These are phyloP conservation scores for Huntiella bhutanensis DNA, from an alignment of 2,329 filamentous ascomycete genomes.

Conservation along the genomic window DNA sequence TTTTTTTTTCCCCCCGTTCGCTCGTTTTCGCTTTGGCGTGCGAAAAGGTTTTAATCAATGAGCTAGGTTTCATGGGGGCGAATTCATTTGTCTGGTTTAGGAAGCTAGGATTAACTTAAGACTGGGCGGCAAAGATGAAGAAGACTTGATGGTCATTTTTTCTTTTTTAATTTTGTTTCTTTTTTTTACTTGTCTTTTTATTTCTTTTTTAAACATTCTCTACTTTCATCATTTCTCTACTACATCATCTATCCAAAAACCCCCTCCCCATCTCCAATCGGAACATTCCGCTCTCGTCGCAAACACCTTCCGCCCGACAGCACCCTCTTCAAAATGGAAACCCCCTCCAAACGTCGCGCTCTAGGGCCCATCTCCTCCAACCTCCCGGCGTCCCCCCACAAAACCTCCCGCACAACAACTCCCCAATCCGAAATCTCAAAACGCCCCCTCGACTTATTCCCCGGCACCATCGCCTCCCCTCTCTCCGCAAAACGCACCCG, in stretches of 20 bases:
- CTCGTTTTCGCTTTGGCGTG: too few relatives aligned
- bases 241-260: background rate
- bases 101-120: too few relatives aligned
- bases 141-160: background rate
- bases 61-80: too few relatives aligned
- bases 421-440: constrained; percentile 3
- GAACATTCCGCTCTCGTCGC: background rate
- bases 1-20: too few relatives aligned
- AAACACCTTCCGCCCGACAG: background rate
- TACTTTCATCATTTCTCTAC: background rate
- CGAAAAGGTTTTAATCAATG: too few relatives aligned
- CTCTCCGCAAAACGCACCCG: background rate
- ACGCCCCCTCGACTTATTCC: constrained; percentile 4
- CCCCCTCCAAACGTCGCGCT: constrained; percentile 12
- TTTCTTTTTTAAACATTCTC: background rate
- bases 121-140: background rate
- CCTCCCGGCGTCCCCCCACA: constrained; percentile 8
- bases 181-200: background rate
- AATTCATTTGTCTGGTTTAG: too few relatives aligned
- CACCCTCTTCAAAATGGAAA: constrained; percentile 3
- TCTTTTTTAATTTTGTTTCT: constrained; percentile 1
- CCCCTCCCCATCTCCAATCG: background rate
- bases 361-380: constrained; percentile 11
- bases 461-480: background rate
- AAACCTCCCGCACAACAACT: constrained; percentile 2